These are phyloP conservation scores for Saccharomycopsis capsularis DNA, from an alignment of 805 yeast genomes.

Conservation along the genomic window DNA sequence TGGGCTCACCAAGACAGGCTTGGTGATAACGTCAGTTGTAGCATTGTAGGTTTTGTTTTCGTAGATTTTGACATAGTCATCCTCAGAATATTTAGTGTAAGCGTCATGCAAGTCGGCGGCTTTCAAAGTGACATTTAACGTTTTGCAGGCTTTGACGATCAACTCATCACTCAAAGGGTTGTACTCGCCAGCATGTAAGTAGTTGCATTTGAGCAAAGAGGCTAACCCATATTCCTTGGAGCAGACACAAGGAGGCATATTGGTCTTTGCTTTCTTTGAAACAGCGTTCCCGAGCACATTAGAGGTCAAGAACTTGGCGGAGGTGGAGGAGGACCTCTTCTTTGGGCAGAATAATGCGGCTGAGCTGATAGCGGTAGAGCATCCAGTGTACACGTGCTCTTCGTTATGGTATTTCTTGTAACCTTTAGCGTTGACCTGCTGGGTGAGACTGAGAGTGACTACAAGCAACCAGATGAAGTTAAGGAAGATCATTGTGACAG, in stretches of 20 bases:
- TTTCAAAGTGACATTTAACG: background rate
- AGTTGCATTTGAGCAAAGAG: slow-evolving; percentile 7
- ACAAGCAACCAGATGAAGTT: too few species aligned
- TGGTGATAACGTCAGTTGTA: background rate
- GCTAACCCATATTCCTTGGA: slow-evolving; percentile 1
- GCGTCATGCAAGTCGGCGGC: background rate
- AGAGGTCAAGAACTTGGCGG: background rate
- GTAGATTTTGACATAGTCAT: background rate
- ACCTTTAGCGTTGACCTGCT: background rate
- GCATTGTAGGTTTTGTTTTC: slow-evolving; percentile 2
- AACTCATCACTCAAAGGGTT: background rate
- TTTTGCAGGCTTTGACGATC: background rate
- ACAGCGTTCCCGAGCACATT: background rate
- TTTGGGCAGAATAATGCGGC: slow-evolving; percentile 2
- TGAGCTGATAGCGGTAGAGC: background rate
- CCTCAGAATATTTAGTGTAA: background rate
- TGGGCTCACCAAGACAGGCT: background rate
- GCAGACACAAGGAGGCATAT: slow-evolving; percentile 1
- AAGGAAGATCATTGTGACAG: too few species aligned
- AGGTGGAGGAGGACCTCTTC: background rate
- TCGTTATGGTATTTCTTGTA: background rate
- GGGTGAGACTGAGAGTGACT: too few species aligned
- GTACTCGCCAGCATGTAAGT: background rate
- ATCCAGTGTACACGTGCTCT: background rate
- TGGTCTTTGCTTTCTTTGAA: background rate